Conservation (phyloP, 768 basidiomycete species). For the Floccularia luteovirens region DNA sequence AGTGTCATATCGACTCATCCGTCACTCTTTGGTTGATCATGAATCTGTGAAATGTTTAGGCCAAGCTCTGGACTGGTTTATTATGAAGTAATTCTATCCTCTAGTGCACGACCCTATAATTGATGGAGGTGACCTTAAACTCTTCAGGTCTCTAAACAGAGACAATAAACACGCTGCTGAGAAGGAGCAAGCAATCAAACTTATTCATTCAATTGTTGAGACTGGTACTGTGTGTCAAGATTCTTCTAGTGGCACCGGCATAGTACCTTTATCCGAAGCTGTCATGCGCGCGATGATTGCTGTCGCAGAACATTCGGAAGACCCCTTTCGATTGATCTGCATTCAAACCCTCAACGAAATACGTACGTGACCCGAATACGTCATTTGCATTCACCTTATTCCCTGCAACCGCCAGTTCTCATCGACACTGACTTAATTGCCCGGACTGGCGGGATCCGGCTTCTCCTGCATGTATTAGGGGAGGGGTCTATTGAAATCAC, state of each 20-base stretch:
- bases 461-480: conserved; percentile 80
- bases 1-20: conserved; percentile 75
- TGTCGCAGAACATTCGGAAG: conserved; percentile 88
- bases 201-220: conserved; percentile 77
- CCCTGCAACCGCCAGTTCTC: conserved; percentile 53
- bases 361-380: too few relatives aligned
- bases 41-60: conserved; percentile 63
- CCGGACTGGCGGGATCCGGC: conserved; percentile 76
- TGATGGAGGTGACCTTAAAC: conserved; percentile 7
- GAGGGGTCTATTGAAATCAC: conserved; percentile 84
- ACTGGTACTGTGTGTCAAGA: conserved; percentile 57
- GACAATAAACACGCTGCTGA: conserved; percentile 80
- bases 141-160: conserved; percentile 66
- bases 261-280: conserved; percentile 61
- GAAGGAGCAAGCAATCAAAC: conserved; percentile 88
- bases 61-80: conserved; percentile 78
- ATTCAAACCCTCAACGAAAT: conserved; percentile 89
- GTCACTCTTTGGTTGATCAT: conserved; percentile 68
- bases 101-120: neutral
- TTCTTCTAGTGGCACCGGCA: conserved; percentile 32
- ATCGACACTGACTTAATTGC: conserved; percentile 82
- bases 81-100: conserved; percentile 58
- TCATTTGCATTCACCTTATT: neutral
- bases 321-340: conserved; percentile 76
- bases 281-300: conserved; percentile 88